Evolutionary conservation across 2,329 filamentous ascomycete species (phyloP).

Genomic region (Microsporum ferrugineum): DNA sequence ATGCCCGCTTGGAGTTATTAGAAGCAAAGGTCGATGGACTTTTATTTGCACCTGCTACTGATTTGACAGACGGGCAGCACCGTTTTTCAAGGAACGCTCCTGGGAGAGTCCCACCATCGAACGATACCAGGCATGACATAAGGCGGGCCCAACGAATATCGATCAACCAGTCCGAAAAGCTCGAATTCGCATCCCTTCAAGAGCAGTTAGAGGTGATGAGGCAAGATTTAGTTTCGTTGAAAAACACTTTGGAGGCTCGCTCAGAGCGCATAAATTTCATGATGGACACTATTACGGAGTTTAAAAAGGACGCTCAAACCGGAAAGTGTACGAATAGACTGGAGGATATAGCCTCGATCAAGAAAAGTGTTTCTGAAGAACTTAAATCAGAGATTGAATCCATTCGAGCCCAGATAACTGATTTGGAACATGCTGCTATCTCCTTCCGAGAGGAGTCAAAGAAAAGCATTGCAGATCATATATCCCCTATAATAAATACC

Average conservation of each 20-base stretch:
- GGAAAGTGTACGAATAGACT: not conserved
- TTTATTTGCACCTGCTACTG: not conserved
- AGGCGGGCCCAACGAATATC: not conserved
- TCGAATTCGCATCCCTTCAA: not conserved
- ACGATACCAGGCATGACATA: not conserved
- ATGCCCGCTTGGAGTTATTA: not conserved
- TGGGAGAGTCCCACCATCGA: not conserved
- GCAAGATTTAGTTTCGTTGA: not conserved
- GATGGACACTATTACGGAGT: not conserved
- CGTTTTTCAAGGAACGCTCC: not conserved
- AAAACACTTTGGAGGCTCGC: not conserved
- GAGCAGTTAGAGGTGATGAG: not conserved
- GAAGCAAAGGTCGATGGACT: not conserved
- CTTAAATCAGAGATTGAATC: not conserved
- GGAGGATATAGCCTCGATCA: not conserved
- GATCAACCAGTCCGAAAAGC: not conserved
- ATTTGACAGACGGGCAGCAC: not conserved
- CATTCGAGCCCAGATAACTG: not conserved
- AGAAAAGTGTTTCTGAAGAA: not conserved
- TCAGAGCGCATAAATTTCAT: not conserved
- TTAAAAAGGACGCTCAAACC: not conserved
- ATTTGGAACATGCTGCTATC: not conserved
- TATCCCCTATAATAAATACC: not conserved
- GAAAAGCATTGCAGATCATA: not conserved
- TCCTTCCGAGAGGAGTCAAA: not conserved